A percentile compares a stretch with the other conserved stretches of the same genome.
These are phyloP conservation scores for Schizothecium vesticola DNA, from an alignment of 495 filamentous ascomycete species.

Conservation along the genomic window DNA sequence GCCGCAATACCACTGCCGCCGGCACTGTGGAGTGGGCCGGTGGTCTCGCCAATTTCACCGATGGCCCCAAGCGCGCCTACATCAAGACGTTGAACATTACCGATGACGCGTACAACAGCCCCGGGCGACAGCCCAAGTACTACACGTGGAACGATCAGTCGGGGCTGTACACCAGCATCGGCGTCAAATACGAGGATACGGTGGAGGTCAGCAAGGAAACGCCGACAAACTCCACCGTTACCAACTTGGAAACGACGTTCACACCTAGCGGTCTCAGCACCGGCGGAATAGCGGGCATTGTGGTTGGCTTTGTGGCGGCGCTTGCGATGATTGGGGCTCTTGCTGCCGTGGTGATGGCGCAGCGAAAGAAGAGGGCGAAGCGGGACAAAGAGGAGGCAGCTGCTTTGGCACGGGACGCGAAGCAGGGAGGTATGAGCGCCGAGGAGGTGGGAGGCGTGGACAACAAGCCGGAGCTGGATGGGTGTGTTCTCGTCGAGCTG, in stretches of 20 bases:
- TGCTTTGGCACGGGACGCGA: neutral
- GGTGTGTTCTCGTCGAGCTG: neutral
- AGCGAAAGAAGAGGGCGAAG: neutral
- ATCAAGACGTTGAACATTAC: neutral
- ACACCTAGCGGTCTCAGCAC: neutral
- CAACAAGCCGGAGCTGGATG: conserved; percentile 1
- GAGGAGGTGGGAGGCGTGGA: neutral
- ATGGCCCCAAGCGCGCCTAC: neutral
- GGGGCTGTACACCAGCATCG: neutral
- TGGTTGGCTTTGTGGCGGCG: neutral
- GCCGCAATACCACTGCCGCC: neutral
- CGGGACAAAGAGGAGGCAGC: neutral
- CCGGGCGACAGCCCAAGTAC: no score
- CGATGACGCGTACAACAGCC: neutral
- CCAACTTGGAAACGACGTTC: neutral
- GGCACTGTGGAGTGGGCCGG: conserved; percentile 1
- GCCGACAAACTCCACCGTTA: neutral
- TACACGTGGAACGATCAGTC: neutral
- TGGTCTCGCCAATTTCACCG: neutral
- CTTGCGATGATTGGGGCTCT: neutral
- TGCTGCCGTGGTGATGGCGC: neutral
- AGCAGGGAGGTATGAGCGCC: neutral
- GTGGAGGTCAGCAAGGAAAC: neutral
- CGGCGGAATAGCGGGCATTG: neutral
- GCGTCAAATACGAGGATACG: neutral